phyloP scores from a whole-genome alignment of 805 yeast species.

The Suhomyces pyralidae region DNA sequence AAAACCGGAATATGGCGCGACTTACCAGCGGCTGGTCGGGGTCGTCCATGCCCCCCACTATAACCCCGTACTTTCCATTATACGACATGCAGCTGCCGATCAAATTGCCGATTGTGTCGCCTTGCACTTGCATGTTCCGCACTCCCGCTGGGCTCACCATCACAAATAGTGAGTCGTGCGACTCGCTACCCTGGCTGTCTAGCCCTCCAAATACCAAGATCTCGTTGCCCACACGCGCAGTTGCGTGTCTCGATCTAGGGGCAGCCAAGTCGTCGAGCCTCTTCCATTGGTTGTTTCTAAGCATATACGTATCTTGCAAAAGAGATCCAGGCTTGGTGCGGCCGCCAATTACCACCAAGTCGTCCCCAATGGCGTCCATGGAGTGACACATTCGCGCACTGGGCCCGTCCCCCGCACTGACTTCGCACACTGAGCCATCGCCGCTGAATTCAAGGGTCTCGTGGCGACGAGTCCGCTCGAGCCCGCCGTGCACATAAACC shows the following conservation, averaged over 20 bases:
- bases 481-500: conserved; percentile 40
- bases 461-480: conserved; percentile 28
- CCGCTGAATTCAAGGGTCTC: neutral
- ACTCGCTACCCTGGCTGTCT: neutral
- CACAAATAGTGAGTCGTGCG: conserved; percentile 10
- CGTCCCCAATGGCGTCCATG: conserved; percentile 30
- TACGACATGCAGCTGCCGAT: conserved; percentile 36
- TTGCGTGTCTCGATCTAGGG: conserved; percentile 50
- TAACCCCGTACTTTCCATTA: conserved; percentile 33
- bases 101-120: conserved; percentile 21
- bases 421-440: neutral
- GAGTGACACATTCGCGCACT: conserved; percentile 60
- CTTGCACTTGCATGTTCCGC: conserved; percentile 17
- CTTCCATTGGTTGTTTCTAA: conserved; percentile 36
- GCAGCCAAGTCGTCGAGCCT: conserved; percentile 35
- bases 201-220: conserved; percentile 55
- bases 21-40: conserved; percentile 28
- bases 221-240: conserved; percentile 25
- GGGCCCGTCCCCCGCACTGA: conserved; percentile 14
- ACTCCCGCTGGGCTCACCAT: conserved; percentile 16
- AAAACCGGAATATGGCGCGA: conserved; percentile 34
- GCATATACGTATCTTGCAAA: conserved; percentile 30
- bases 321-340: conserved; percentile 56
- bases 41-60: conserved; percentile 48
- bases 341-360: conserved; percentile 57